Evolutionary conservation across 2,329 filamentous ascomycete genomes (phyloP).

Genomic region (Penicillium capsulatum): DNA sequence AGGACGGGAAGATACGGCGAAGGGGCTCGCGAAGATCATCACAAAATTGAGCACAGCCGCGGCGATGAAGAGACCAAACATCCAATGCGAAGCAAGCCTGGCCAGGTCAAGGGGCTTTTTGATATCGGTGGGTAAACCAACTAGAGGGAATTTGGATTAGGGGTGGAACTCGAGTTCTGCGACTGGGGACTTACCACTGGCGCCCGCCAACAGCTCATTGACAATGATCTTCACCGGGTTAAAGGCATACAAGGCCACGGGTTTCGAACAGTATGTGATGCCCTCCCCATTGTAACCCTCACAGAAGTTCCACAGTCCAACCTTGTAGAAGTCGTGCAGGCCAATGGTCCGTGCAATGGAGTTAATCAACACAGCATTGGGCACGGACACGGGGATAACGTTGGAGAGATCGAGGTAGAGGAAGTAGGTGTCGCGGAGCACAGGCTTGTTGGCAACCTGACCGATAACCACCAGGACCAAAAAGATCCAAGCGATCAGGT

Average conservation of each 20-base stretch:
- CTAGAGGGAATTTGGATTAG: constrained; percentile 31
- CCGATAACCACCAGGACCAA: constrained; percentile 77
- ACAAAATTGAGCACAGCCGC: constrained; percentile 66
- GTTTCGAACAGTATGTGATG: constrained; percentile 69
- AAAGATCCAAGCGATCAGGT: constrained; percentile 71
- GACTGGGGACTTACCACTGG: constrained; percentile 57
- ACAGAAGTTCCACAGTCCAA: constrained; percentile 88
- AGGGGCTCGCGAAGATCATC: constrained; percentile 62
- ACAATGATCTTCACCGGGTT: constrained; percentile 80
- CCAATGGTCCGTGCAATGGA: constrained; percentile 81
- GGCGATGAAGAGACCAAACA: constrained; percentile 83
- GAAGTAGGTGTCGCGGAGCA: constrained; percentile 72
- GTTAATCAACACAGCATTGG: constrained; percentile 73
- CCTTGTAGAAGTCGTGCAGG: constrained; percentile 89
- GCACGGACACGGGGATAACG: constrained; percentile 69
- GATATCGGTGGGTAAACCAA: constrained; percentile 72
- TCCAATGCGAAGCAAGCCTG: constrained; percentile 69
- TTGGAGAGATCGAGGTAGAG: constrained; percentile 78
- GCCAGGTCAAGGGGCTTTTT: constrained; percentile 70
- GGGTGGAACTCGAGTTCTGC: not conserved
- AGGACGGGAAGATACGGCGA: constrained; percentile 45
- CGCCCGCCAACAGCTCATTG: constrained; percentile 73
- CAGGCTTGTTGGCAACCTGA: constrained; percentile 59
- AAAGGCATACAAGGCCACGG: constrained; percentile 77
- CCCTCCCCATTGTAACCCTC: constrained; percentile 70